Evolutionary conservation across 2,329 filamentous ascomycete species (phyloP), one percentile per base, ranked within the genome.

Genomic region (Fusarium falciforme): DNA sequence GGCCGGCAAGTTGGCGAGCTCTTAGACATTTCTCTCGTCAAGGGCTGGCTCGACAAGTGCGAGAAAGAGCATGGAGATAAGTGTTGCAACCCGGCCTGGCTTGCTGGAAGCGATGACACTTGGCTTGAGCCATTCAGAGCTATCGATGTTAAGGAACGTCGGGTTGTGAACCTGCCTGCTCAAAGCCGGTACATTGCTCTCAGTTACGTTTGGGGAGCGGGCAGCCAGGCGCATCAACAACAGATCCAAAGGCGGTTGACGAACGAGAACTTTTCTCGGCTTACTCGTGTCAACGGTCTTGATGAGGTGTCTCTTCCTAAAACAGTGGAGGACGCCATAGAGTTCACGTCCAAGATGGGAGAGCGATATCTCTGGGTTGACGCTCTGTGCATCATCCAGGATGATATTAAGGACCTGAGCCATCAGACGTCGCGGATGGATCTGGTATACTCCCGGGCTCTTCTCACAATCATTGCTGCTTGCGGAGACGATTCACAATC

Each of bases 341-440:
- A 44, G 10, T 29, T 73, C 0, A 61, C 61, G 0, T 22, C 29
- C 4, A 25, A 54, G 10, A 35, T 52, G 54, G 66, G 52, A 2
- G 66, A 70, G 22, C 47, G 63, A 2, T 72, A 55, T 8, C 27
- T 74, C 3, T 74, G 72, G 72, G 66, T 74, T 16, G 72, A 74
- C n/a, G 71, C 72, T 3, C 11, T 75, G 0, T 75, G 72, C 3
- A 75, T 75, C 1, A 47, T 71, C 3, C 66, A 75, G 33, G 69
- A 75, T 11, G 72, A 75, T 6, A 27, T 52, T 14, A 2, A 25
- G 22, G 68, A 71, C 5, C 16, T 64, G 47, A 20, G 58, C 0
- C 52, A 20, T 6, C 68, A 71, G 17, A 60, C 64, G 0, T 44
- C 44, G 38, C n/a, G 66, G 2, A 74, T 72, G 68, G 68, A 72